Evolutionary conservation across 345 rosid species (phyloP), one percentile per base, ranked within the genome.

Genomic region (Lepidium aucheri): DNA sequence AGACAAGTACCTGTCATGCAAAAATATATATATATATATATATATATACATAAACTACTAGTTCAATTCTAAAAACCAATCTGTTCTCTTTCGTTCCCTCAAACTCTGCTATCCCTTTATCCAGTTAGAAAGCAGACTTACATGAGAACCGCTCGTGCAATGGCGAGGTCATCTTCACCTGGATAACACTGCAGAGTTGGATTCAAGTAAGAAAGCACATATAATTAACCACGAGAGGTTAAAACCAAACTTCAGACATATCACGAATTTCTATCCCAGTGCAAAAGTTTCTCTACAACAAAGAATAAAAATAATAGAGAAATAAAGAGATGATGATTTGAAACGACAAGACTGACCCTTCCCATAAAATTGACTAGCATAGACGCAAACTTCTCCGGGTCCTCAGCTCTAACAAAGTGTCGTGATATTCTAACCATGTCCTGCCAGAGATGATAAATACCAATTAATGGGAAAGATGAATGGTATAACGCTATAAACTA

Each of bases 101-200:
- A 45, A 18, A 38, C 38, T 60, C 15, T 17, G 52, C 12, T 34
- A 5, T 41, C 33, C 40, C 22, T 33, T 7, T 51, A 63, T 39
- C 20, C 52, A 38, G 53, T 39, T 54, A 32, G 9, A 47, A 60
- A 44, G 57, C 33, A 51, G 32, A 51, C 89, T 77, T 74, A 95
- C 97, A 87, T 74, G 67, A 95, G 80, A 64, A 84, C 67, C 59
- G 88, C 96, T 57, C 91, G 77, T 71, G 93, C 90, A 74, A 94
- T 80, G 17, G 95, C 99, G 43, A 88, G 72, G 80, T 94, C 99
- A 72, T 91, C 99, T 87, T 94, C 99, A 30, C 96, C 91, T 1
- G 99, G 99, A 84, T 88, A 94, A 76, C 99, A 90, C 99, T 94
- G 93, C 77, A 75, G n/a, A 46, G 50, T 71, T 46, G 65, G 15